Conservation (phyloP, 768 basidiomycete species). For the Phanerodontia chrysosporium region DNA sequence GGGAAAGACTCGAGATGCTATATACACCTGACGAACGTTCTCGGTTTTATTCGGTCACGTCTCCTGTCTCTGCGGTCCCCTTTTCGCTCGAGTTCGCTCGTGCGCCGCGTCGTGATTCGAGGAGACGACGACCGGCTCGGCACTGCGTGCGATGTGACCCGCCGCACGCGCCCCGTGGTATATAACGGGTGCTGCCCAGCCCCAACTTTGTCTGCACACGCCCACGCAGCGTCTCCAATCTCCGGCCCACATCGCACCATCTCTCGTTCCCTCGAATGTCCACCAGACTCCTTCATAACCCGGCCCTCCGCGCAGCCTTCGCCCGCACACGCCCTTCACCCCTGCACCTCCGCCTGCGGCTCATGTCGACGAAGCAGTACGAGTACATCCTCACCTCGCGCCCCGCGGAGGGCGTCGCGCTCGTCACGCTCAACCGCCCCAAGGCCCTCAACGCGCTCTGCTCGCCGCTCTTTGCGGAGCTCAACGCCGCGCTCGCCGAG, state of each 20-base stretch:
- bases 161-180: neutral
- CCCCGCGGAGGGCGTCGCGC: constrained; percentile 64
- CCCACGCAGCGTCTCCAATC: no score
- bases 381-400: constrained; percentile 65
- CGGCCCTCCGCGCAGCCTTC: constrained; percentile 1
- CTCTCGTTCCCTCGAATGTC: no score
- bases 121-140: neutral
- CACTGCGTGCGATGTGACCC: no score
- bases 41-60: no score
- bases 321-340: neutral
- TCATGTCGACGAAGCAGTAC: constrained; percentile 53
- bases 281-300: constrained; percentile 5
- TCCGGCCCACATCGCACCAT: no score
- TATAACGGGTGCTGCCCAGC: neutral
- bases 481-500: constrained; percentile 71
- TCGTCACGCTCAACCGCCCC: constrained; percentile 86
- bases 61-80: no score
- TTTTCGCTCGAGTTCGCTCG: no score
- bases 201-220: neutral
- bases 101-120: neutral
- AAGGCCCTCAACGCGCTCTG: constrained; percentile 88
- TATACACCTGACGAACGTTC: neutral
- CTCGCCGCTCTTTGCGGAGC: constrained; percentile 72
- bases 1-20: neutral
- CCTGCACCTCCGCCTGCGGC: constrained; percentile 15